Base-by-base conservation (phyloP, 1,284 basidiomycete species). In the Phylloboletellus chloephorus region DNA sequence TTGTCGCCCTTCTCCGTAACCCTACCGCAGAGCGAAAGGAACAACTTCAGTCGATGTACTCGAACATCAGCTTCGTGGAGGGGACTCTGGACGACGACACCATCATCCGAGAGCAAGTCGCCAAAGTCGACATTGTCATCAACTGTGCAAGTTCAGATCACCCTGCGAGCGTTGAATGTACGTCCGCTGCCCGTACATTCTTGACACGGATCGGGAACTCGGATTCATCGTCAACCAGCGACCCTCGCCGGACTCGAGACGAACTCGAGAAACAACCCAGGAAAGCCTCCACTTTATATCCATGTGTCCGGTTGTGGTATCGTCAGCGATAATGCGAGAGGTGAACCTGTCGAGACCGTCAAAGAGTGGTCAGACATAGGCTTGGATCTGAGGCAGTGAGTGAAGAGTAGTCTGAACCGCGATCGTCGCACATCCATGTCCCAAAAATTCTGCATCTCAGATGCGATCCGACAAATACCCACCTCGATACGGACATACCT, bases 101-200 rank as follows among this genome's bases (percentile, higher is more conserved):
- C 2, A 46, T 66, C 39, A 67, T 71, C 34, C 51, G 57, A 47
- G 60, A 61, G 28, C 54, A 68, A 34, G 61, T 50, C 1, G 42
- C 51, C 9, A 64, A 60, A 41, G 65, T 53, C 1, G 63, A 64
- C 42, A 54, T 61, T n/a, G 52, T 60, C 34, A 56, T 71, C 49
- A 69, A 71, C 44, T 52, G 57, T 33, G 68, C 66, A 7, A 67
- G 62, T 36, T 67, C 67, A 7, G 68, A 71, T 45, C 65, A 69
- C 34, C 50, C 53, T 22, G 53, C 52, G 9, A 63, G 62, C 35
- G 48, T 66, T n/a, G 53, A 57, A 32, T 52, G 67, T 69, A 38
- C 25, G 63, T 50, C 20, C 19, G 12, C 16, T 17, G 28, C 5
- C 12, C 10, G 7, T 30, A 5, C 16, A 4, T 39, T 33, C 21